Conservation (phyloP, 352 stramenopile genomes). For the Thalassiosira livingstoniorum region DNA sequence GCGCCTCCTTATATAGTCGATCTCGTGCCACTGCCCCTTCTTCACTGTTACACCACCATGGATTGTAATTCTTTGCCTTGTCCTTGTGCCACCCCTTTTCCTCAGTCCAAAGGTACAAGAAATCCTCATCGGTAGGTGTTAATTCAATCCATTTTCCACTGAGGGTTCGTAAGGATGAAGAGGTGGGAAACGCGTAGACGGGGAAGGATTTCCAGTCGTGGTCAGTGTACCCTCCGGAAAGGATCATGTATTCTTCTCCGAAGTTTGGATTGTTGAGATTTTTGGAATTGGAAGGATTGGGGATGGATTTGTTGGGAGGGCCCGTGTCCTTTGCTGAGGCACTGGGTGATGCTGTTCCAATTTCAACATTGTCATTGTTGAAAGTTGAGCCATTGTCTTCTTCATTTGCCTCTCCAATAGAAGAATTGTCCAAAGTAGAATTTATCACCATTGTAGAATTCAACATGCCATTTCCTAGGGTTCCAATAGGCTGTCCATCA, state of each 20-base stretch:
- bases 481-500: neutral
- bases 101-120: neutral
- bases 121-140: conserved; percentile 34
- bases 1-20: conserved; percentile 39
- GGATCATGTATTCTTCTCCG: conserved; percentile 72
- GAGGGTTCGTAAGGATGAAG: conserved; percentile 24
- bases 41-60: conserved; percentile 39
- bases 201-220: conserved; percentile 68
- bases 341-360: too few species aligned
- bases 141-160: conserved; percentile 64
- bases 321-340: neutral
- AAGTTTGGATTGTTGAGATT: too few species aligned
- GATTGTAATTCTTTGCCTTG: conserved; percentile 13
- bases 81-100: neutral
- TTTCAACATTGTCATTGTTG: too few species aligned
- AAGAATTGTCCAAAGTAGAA: neutral
- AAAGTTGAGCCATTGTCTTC: neutral
- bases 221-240: conserved; percentile 71
- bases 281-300: neutral
- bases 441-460: neutral
- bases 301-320: neutral
- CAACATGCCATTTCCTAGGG: neutral
- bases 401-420: neutral
- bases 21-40: conserved; percentile 33
- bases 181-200: conserved; percentile 64